Base-by-base conservation (phyloP, 495 filamentous ascomycete species). In the Thermochaetoides thermophila region DNA sequence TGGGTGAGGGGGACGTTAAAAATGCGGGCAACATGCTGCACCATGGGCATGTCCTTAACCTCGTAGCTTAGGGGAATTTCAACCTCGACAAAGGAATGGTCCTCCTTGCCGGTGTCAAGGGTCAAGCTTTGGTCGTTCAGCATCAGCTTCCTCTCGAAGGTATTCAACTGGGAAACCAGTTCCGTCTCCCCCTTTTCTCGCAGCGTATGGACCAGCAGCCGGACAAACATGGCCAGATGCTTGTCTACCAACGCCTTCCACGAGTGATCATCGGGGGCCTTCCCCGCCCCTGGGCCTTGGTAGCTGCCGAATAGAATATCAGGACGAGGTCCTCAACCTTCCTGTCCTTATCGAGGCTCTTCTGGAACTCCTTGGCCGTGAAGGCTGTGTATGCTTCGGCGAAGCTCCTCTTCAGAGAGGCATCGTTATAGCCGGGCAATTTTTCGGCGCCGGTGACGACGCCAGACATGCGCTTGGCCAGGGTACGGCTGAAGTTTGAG, bases 1-100 rank as follows among this genome's bases (percentile, higher is more conserved):
- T 84, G 75, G 3, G 71, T 66, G 27, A 76, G 71, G 25, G 73
- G 71, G 32, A 84, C 66, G 26, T 76, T 78, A 52, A 95, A 99
- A 34, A 94, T 80, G 35, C 67, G 76, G 27, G 76, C 74, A 16
- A 96, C 87, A 30, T 75, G 67, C 50, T 85, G 78, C 17, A 94
- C 91, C 55, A 95, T 69, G 14, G 74, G 76, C 91, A 99, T 99
- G 49, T 99, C 91, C 59, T 85, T 92, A 31, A 95, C 76, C 53
- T 92, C 78, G 49, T 93, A 84, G 52, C 74, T 89, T 29, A 89
- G 52, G 2, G 86, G 82, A 7, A 81, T 73, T 18, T 78, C 64
- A 6, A 83, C 81, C 50, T 93, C 85, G 18, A 83, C 71, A 11
- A 71, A 71, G 19, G 71, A 68, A 23, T 73, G 69, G 12, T 66